phyloP scores from a whole-genome alignment of 176 grass and related monocot genomes.

The Aegilops longissima region DNA sequence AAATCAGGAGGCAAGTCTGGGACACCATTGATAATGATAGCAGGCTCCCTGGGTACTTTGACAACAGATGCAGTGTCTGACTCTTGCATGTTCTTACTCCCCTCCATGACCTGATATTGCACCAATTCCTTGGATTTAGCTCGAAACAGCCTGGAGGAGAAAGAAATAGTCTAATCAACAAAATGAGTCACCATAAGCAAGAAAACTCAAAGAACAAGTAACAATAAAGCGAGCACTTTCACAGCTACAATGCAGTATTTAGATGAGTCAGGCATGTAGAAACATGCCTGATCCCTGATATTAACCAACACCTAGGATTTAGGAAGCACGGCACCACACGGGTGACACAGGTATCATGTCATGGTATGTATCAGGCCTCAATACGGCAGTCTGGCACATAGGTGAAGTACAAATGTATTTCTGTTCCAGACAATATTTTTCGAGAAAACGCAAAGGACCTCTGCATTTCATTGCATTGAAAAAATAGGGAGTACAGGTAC shows the following conservation, averaged over 20 bases:
- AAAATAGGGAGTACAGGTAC: too few relatives aligned
- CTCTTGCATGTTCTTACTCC: constrained; percentile 20
- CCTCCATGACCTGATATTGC: constrained; percentile 51
- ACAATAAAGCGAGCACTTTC: constrained; percentile 9
- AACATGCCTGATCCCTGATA: neutral
- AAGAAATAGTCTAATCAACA: constrained; percentile 5
- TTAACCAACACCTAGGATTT: neutral
- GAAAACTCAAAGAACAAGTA: constrained; percentile 4
- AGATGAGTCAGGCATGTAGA: too few relatives aligned
- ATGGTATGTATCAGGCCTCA: neutral
- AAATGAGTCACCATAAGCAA: constrained; percentile 20
- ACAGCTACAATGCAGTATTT: constrained; percentile 3
- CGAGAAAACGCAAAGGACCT: too few relatives aligned
- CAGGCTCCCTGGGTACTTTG: constrained; percentile 76
- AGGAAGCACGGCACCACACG: neutral
- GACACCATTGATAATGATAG: constrained; percentile 76
- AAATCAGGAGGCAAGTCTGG: constrained; percentile 46
- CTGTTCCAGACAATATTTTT: neutral
- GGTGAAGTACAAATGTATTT: neutral
- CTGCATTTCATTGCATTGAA: too few relatives aligned
- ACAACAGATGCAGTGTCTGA: constrained; percentile 41
- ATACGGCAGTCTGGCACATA: neutral
- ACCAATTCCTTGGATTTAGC: constrained; percentile 8
- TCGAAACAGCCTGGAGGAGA: constrained; percentile 20
- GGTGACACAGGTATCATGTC: neutral